Evolutionary conservation across 352 stramenopile species (phyloP).

Genomic region (Phytophthora megakarya): DNA sequence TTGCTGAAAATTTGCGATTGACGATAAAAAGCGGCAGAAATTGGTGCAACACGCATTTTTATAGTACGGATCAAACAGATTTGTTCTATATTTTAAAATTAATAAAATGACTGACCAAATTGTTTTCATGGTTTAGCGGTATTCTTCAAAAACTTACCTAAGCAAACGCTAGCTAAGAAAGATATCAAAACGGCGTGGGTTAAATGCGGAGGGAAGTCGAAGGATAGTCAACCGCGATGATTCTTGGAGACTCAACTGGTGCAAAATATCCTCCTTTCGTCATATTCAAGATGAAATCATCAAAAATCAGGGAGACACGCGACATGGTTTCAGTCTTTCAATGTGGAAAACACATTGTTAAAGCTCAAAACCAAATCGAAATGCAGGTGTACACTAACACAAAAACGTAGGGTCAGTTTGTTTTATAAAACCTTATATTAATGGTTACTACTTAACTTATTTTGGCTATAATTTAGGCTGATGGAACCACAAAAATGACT

Average conservation of each 20-base stretch:
- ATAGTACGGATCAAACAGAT: conserved; percentile 6
- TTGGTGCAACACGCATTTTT: conserved; percentile 2
- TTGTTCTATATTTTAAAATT: background rate
- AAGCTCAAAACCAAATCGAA: background rate
- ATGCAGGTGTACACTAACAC: background rate
- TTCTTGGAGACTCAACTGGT: background rate
- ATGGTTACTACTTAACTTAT: too few relatives aligned
- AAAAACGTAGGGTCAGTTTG: too few relatives aligned
- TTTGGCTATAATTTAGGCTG: background rate
- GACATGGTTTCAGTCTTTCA: too few relatives aligned
- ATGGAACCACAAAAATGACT: background rate
- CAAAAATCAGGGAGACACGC: too few relatives aligned
- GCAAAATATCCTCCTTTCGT: background rate
- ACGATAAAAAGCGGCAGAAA: background rate
- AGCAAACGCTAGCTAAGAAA: background rate
- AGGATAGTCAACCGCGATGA: background rate
- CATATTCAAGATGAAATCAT: background rate
- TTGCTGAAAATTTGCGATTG: background rate
- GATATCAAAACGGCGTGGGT: background rate
- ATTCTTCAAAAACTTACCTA: conserved; percentile 4
- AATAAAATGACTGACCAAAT: background rate
- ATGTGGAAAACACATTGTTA: background rate
- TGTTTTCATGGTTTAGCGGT: background rate
- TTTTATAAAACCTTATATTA: too few relatives aligned
- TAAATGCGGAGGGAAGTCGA: background rate